Evolutionary conservation across 257 asterid species (phyloP).

Genomic region (Nicotiana tomentosiformis): DNA sequence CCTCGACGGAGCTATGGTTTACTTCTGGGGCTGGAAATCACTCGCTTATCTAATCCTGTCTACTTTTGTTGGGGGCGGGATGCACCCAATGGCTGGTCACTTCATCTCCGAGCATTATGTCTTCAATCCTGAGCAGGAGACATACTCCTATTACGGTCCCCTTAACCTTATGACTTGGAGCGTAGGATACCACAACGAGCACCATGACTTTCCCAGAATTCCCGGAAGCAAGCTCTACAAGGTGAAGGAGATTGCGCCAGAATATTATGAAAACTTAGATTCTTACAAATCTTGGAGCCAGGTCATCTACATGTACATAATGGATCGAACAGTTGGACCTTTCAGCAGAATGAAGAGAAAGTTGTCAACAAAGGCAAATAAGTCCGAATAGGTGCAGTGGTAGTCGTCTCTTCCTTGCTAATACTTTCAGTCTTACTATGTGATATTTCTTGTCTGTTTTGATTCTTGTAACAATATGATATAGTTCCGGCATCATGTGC

Average conservation of each 20-base stretch:
- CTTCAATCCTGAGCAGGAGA: constrained; percentile 70
- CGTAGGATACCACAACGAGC: constrained; percentile 94
- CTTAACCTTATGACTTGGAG: constrained; percentile 83
- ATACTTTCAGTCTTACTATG: neutral
- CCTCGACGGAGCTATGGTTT: constrained; percentile 60
- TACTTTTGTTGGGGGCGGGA: constrained; percentile 87
- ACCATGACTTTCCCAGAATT: constrained; percentile 94
- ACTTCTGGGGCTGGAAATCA: constrained; percentile 77
- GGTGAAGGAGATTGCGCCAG: constrained; percentile 95
- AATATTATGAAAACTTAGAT: constrained; percentile 55
- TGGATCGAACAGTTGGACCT: constrained; percentile 78
- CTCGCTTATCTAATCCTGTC: constrained; percentile 75
- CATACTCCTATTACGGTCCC: constrained; percentile 88
- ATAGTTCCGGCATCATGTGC: constrained; percentile 4
- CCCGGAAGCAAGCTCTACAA: constrained; percentile 79
- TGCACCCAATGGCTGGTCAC: constrained; percentile 99
- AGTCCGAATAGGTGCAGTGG: constrained; percentile 34
- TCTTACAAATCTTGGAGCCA: constrained; percentile 86
- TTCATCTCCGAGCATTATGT: constrained; percentile 89
- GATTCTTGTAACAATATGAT: constrained; percentile 2
- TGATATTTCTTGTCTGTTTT: neutral
- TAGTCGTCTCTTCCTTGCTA: neutral
- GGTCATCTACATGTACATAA: constrained; percentile 72
- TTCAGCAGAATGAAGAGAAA: constrained; percentile 90
- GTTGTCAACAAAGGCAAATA: constrained; percentile 33